Percentiles rank a stretch among this genome's conserved stretches.
Conservation (phyloP, 352 stramenopile genomes). For the Pythium myriotylum region DNA sequence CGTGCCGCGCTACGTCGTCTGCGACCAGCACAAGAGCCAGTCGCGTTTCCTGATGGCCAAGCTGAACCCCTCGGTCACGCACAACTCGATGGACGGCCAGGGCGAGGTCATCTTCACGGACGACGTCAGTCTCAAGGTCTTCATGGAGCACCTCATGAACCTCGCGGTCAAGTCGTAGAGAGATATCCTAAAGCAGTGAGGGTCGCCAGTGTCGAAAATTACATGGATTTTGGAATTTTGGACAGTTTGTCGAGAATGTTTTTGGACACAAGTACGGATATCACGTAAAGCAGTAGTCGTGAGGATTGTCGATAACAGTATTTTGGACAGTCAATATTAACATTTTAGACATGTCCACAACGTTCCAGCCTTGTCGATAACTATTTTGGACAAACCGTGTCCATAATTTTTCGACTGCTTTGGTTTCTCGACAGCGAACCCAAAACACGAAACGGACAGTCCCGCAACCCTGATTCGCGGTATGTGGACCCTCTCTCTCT, state of each 20-base stretch:
- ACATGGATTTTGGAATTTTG: conserved; percentile 15
- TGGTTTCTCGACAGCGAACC: neutral
- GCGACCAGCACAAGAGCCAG: conserved; percentile 99
- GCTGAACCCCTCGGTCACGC: conserved; percentile 97
- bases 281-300: too few relatives aligned
- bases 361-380: too few relatives aligned
- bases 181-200: neutral
- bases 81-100: conserved; percentile 95
- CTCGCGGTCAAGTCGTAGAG: conserved; percentile 83
- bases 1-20: conserved; percentile 99
- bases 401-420: neutral
- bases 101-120: conserved; percentile 99
- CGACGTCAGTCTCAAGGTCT: conserved; percentile 99
- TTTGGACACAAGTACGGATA: too few relatives aligned
- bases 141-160: conserved; percentile 99
- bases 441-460: neutral
- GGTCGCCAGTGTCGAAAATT: conserved; percentile 21
- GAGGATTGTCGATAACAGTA: too few relatives aligned
- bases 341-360: too few relatives aligned
- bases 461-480: neutral
- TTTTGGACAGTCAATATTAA: too few relatives aligned
- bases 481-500: too few relatives aligned
- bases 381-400: too few relatives aligned
- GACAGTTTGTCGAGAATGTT: conserved; percentile 3
- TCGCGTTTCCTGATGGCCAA: conserved; percentile 99